Conservation (phyloP, 2,329 filamentous ascomycete genomes). For the Calonectria hawksworthii region DNA sequence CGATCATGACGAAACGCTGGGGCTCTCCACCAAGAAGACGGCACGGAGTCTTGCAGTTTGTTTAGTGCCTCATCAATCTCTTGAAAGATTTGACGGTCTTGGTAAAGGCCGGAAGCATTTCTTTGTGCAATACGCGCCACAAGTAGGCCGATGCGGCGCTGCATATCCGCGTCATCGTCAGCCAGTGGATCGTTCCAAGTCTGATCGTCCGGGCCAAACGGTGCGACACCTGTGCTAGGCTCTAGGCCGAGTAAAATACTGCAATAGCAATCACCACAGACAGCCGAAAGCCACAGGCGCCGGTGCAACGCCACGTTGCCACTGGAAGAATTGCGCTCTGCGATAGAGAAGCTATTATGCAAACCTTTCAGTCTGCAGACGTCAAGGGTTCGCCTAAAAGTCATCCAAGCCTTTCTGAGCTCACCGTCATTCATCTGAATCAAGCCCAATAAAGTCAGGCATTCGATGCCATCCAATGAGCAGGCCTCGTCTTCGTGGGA, state of each 20-base stretch:
- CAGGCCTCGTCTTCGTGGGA: constrained; percentile 24
- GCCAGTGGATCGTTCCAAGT: constrained; percentile 24
- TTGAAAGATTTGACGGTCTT: constrained; percentile 1
- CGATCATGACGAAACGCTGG: constrained; percentile 23
- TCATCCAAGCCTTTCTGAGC: constrained; percentile 29
- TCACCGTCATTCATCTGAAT: constrained; percentile 27
- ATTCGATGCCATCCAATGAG: constrained; percentile 28
- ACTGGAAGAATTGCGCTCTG: constrained; percentile 14
- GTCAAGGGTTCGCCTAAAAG: constrained; percentile 27
- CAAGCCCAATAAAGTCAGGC: constrained; percentile 21
- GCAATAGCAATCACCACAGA: constrained; percentile 32
- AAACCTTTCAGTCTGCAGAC: constrained; percentile 22
- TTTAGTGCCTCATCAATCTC: constrained; percentile 23
- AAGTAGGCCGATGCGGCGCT: constrained; percentile 25
- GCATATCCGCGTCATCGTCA: constrained; percentile 24
- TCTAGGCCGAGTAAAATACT: constrained; percentile 32
- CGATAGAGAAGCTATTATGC: constrained; percentile 26
- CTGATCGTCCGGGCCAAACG: constrained; percentile 24
- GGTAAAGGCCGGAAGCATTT: constrained; percentile 22
- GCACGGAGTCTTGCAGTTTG: constrained; percentile 14
- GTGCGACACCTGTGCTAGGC: constrained; percentile 19
- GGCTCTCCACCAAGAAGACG: constrained; percentile 29
- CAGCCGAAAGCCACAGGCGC: constrained; percentile 29
- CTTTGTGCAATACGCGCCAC: constrained; percentile 29
- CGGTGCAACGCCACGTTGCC: constrained; percentile 15